phyloP scores from a whole-genome alignment of 768 basidiomycete species.

The Hemileccinum impolitum region DNA sequence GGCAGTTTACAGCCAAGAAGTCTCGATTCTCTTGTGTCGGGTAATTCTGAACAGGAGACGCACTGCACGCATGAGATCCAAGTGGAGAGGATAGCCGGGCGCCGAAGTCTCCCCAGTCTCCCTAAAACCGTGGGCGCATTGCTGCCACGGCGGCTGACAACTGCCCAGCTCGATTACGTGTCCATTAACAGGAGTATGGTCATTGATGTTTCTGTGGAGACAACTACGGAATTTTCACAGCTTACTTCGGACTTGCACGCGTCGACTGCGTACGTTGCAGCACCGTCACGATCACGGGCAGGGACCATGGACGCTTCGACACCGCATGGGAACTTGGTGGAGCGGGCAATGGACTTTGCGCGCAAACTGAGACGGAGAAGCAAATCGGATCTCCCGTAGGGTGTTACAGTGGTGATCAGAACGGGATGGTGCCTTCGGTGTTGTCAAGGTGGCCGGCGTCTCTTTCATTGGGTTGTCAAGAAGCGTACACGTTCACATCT shows the following conservation, averaged over 20 bases:
- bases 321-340: constrained; percentile 29
- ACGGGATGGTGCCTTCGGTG: constrained; percentile 13
- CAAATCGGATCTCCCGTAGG: constrained; percentile 16
- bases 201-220: constrained; percentile 49
- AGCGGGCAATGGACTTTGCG: constrained; percentile 40
- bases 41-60: constrained; percentile 30
- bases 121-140: constrained; percentile 41
- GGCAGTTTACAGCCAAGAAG: constrained; percentile 39
- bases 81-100: constrained; percentile 45
- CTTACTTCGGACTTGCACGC: not conserved
- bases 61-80: constrained; percentile 43
- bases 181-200: constrained; percentile 32
- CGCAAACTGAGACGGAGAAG: constrained; percentile 43
- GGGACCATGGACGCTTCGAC: constrained; percentile 32
- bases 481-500: constrained; percentile 17
- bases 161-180: constrained; percentile 37
- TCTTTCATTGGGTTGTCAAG: constrained; percentile 13
- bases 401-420: constrained; percentile 19
- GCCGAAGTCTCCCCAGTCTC: constrained; percentile 41
- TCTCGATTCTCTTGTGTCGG: constrained; percentile 43
- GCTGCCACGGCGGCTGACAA: constrained; percentile 45
- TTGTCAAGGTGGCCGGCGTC: constrained; percentile 27
- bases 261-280: constrained; percentile 22
- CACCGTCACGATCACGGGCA: constrained; percentile 33
- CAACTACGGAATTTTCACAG: constrained; percentile 25